Conservation (phyloP, 1,284 basidiomycete genomes). For the Trametes hirsuta region DNA sequence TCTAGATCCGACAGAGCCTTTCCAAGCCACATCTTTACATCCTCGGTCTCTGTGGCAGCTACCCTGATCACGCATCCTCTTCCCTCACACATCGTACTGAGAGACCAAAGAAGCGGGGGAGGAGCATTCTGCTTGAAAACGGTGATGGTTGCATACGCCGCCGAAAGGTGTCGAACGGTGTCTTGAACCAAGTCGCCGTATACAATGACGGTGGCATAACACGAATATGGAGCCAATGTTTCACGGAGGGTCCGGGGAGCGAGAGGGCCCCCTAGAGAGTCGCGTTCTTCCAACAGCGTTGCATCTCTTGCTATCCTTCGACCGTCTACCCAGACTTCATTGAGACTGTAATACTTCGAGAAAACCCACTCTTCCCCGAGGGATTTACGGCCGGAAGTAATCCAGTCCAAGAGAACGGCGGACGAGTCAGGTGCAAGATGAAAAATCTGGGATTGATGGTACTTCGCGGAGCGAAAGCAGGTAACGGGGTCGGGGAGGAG, state of each 20-base stretch:
- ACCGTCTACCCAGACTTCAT: constrained; percentile 77
- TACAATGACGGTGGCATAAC: constrained; percentile 84
- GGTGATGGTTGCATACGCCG: constrained; percentile 56
- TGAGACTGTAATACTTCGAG: constrained; percentile 80
- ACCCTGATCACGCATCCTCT: constrained; percentile 66
- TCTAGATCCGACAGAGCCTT: constrained; percentile 54
- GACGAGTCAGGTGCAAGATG: constrained; percentile 64
- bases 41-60: constrained; percentile 74
- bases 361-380: constrained; percentile 91
- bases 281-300: constrained; percentile 67
- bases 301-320: constrained; percentile 75
- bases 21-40: constrained; percentile 71
- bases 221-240: constrained; percentile 75
- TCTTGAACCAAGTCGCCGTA: constrained; percentile 61
- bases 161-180: constrained; percentile 49
- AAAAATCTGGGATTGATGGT: constrained; percentile 81
- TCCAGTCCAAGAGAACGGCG: constrained; percentile 84
- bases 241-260: constrained; percentile 56
- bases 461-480: constrained; percentile 85
- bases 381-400: constrained; percentile 82
- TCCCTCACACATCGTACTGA: constrained; percentile 54
- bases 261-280: constrained; percentile 23
- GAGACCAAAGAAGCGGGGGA: constrained; percentile 76
- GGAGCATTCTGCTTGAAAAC: constrained; percentile 62
- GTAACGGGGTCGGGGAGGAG: constrained; percentile 92